Evolutionary conservation across 805 yeast genomes (phyloP).

Genomic region (Grigorovia jiainica): DNA sequence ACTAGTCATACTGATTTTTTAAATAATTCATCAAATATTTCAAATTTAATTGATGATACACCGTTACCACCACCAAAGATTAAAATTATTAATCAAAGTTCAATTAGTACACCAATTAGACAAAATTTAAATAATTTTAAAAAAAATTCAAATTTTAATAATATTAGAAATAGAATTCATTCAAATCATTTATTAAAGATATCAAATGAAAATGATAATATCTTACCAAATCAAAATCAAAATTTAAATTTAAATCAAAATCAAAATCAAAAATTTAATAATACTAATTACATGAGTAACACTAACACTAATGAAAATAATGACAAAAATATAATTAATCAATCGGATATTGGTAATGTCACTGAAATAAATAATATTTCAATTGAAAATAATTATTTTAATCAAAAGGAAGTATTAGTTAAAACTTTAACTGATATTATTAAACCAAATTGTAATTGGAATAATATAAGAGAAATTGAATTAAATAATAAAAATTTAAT

Average conservation of each 20-base stretch:
- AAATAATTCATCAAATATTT: neutral
- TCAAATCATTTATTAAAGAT: no score
- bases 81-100: neutral
- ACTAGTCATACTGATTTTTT: conserved; percentile 4
- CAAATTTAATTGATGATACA: neutral
- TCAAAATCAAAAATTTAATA: no score
- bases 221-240: no score
- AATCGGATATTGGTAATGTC: conserved; percentile 6
- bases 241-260: no score
- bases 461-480: conserved; percentile 8
- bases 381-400: conserved; percentile 4
- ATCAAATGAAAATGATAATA: no score
- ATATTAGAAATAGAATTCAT: no score
- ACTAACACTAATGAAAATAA: no score
- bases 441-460: conserved; percentile 10
- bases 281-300: no score
- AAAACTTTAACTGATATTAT: conserved; percentile 16
- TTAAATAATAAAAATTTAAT: conserved; percentile 6
- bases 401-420: conserved; percentile 15
- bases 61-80: neutral
- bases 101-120: neutral
- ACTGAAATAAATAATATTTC: conserved; percentile 5
- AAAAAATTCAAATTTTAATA: neutral
- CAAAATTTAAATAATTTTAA: neutral
- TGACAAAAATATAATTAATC: neutral